Base-by-base conservation (phyloP, 345 rosid genomes). In the Bruguiera gymnorhiza region DNA sequence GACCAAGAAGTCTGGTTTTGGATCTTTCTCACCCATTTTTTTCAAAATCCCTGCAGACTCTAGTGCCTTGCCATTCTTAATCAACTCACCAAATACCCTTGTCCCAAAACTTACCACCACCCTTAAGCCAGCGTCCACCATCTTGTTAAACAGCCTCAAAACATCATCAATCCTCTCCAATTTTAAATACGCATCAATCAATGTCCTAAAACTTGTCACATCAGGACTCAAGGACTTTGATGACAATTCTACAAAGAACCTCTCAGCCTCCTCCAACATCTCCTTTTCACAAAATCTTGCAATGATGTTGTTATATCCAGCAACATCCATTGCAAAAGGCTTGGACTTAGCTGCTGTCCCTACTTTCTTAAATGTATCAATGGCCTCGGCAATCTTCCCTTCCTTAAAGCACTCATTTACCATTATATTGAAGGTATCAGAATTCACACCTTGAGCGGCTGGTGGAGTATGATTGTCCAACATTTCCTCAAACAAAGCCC, bases 401-500 rank as follows among this genome's bases (percentile, higher is more conserved):
- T 84, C 83, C 87, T 87, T 90, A 77, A 95, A 90, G 76, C 97
- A 95, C 65, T 90, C 88, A n/a, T 95, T 92, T 34, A 95, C 98
- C 96, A 92, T 89, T 60, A 88, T 72, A 72, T 81, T 87, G 80
- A 89, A 70, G 0, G 98, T 92, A 16, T 95, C 99, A 0, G 99
- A 89, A 78, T 90, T 92, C 81, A 92, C 90, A 0, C 91, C 92
- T 62, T 84, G 96, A 31, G 76, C 80, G 52, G 79, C 89, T 0
- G 98, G 99, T 24, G 98, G 96, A 13, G 88, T 85, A 79, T 95
- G 99, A 75, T 86, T 86, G 75, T 95, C 99, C 79, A 95, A 70
- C 97, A 95, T 86, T 69, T 85, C 85, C 59, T 84, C 86, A 63
- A 92, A 95, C 86, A 95, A 63, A 65, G 79, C 85, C 86, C 80